Percentiles rank a stretch among this genome's conserved stretches.
phyloP scores from a whole-genome alignment of 345 rosid species.

The Melaleuca alternifolia region DNA sequence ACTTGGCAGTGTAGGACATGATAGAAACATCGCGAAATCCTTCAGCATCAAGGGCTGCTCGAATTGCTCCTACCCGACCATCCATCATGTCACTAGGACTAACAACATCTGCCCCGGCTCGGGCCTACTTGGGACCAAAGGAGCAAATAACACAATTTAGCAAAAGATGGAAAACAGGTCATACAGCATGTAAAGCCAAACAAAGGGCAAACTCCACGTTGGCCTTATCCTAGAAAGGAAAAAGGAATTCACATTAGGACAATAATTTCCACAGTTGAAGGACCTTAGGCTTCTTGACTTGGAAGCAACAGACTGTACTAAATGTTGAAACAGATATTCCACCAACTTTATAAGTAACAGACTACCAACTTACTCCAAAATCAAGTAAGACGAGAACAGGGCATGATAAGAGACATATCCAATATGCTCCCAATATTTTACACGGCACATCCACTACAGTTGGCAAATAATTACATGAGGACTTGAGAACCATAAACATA shows the following conservation, averaged over 20 bases:
- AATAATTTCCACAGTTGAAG: not conserved
- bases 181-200: not conserved
- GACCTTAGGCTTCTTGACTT: not conserved
- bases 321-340: not conserved
- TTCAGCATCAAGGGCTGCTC: constrained; percentile 85
- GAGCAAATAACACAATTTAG: not conserved
- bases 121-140: constrained; percentile 28
- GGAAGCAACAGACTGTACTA: not conserved
- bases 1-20: constrained; percentile 99
- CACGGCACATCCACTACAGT: not conserved
- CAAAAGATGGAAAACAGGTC: not conserved
- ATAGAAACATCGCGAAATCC: constrained; percentile 90
- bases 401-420: not conserved
- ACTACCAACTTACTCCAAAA: not conserved
- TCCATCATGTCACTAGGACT: constrained; percentile 99
- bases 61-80: constrained; percentile 84
- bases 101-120: constrained; percentile 94
- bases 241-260: not conserved
- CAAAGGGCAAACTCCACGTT: not conserved
- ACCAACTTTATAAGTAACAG: not conserved
- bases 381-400: not conserved
- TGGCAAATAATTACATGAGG: not conserved
- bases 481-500: not conserved
- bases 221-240: not conserved
- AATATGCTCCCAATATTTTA: not conserved